phyloP scores from a whole-genome alignment of 495 filamentous ascomycete species.

The Talaromyces ruber region DNA sequence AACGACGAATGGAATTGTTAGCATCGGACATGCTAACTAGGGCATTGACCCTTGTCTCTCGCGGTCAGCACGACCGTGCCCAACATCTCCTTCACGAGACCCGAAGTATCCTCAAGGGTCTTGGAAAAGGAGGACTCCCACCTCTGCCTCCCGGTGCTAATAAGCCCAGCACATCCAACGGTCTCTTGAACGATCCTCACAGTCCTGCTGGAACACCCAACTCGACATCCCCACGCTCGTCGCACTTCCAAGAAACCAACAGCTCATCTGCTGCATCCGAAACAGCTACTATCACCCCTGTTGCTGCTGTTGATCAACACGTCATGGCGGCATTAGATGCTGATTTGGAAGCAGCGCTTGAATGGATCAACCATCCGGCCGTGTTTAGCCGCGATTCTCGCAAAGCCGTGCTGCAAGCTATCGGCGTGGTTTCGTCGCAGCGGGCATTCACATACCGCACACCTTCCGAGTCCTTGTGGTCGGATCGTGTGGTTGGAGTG shows the following conservation, averaged over 20 bases:
- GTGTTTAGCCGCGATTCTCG: constrained; percentile 92
- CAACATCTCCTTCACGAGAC: constrained; percentile 89
- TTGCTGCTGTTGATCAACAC: constrained; percentile 62
- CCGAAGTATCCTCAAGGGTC: constrained; percentile 86
- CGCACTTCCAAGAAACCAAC: constrained; percentile 35
- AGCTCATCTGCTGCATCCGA: constrained; percentile 29
- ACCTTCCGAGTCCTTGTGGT: constrained; percentile 77
- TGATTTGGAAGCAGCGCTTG: constrained; percentile 85
- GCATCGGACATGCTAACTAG: constrained; percentile 98
- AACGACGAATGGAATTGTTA: constrained; percentile 94
- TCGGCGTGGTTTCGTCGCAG: constrained; percentile 92
- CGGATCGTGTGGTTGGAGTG: constrained; percentile 66
- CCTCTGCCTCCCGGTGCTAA: constrained; percentile 60
- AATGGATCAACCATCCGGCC: constrained; percentile 97
- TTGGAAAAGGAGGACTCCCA: constrained; percentile 90
- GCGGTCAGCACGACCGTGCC: constrained; percentile 87
- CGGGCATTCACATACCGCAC: constrained; percentile 91
- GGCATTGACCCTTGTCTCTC: constrained; percentile 81
- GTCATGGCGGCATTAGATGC: constrained; percentile 84
- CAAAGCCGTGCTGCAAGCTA: constrained; percentile 93
- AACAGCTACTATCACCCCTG: constrained; percentile 52
- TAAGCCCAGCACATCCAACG: constrained; percentile 18
- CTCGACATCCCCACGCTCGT: constrained; percentile 32
- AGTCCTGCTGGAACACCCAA: constrained; percentile 22
- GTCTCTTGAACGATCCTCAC: constrained; percentile 1